These are phyloP conservation scores for Clarireedia paspali DNA, from an alignment of 2,329 filamentous ascomycete genomes.

Conservation along the genomic window DNA sequence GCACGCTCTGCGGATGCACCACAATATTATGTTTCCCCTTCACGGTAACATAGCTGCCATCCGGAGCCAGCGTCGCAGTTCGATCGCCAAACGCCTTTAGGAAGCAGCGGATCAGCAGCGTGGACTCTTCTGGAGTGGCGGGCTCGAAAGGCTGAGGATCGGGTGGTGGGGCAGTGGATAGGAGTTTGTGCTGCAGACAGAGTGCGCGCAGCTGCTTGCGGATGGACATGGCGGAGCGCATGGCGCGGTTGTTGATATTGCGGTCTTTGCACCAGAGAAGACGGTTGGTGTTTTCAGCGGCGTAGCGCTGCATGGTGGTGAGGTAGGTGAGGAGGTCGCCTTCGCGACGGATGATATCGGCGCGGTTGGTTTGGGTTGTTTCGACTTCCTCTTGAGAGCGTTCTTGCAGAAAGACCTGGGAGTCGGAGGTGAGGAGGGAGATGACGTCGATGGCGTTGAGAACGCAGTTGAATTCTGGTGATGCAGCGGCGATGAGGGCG, in stretches of 20 bases:
- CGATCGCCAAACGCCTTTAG: slow-evolving; percentile 52
- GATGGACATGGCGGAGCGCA: slow-evolving; percentile 55
- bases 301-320: slow-evolving; percentile 55
- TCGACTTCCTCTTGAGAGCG: slow-evolving; percentile 50
- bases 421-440: slow-evolving; percentile 53
- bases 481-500: slow-evolving; percentile 72
- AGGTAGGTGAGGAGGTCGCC: slow-evolving; percentile 59
- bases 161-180: slow-evolving; percentile 32
- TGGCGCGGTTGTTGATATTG: slow-evolving; percentile 50
- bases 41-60: slow-evolving; percentile 53
- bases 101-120: slow-evolving; percentile 52
- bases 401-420: slow-evolving; percentile 54
- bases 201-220: slow-evolving; percentile 52
- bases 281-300: slow-evolving; percentile 44
- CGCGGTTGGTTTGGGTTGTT: slow-evolving; percentile 44
- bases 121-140: slow-evolving; percentile 45
- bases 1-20: slow-evolving; percentile 54
- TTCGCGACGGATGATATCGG: slow-evolving; percentile 52
- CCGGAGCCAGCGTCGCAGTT: slow-evolving; percentile 52
- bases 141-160: slow-evolving; percentile 52
- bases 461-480: slow-evolving; percentile 63
- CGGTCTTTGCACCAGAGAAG: slow-evolving; percentile 50
- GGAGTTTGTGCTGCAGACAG: slow-evolving; percentile 44
- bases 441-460: slow-evolving; percentile 81
- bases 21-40: slow-evolving; percentile 53